Conservation (phyloP, 805 yeast species). For the Candida krabiensis region DNA sequence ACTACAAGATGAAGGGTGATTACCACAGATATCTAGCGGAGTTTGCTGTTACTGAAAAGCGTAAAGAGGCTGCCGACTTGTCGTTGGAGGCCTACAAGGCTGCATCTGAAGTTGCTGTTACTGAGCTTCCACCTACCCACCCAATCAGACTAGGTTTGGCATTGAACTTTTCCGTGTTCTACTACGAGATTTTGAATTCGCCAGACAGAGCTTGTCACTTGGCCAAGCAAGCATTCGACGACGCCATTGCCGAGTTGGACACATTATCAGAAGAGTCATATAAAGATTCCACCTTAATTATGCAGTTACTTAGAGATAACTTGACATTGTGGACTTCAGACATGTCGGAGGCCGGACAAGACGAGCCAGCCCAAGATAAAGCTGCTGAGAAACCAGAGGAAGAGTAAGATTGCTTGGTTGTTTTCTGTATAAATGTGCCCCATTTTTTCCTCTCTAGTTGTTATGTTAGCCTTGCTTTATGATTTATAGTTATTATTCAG, state of each 20-base stretch:
- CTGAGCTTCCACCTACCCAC: slow-evolving; percentile 97
- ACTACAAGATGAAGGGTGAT: slow-evolving; percentile 99
- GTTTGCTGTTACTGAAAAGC: slow-evolving; percentile 87
- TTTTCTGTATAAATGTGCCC: slow-evolving; percentile 25
- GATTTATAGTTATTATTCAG: slow-evolving; percentile 20
- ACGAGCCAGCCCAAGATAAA: slow-evolving; percentile 45
- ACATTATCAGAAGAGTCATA: slow-evolving; percentile 96
- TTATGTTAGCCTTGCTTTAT: slow-evolving; percentile 23
- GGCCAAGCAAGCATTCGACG: slow-evolving; percentile 99
- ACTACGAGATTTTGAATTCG: slow-evolving; percentile 96
- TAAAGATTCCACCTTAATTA: slow-evolving; percentile 96
- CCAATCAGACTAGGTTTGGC: slow-evolving; percentile 98
- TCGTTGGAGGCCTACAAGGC: slow-evolving; percentile 93
- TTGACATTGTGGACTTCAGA: slow-evolving; percentile 97
- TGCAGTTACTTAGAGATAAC: slow-evolving; percentile 98
- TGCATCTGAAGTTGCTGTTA: slow-evolving; percentile 95
- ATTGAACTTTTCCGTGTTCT: slow-evolving; percentile 94
- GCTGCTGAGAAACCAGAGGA: slow-evolving; percentile 31
- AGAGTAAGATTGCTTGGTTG: slow-evolving; percentile 24
- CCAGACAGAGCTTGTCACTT: slow-evolving; percentile 99
- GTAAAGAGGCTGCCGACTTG: slow-evolving; percentile 88
- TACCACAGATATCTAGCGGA: slow-evolving; percentile 99
- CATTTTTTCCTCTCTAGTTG: slow-evolving; percentile 12
- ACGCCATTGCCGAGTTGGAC: slow-evolving; percentile 98
- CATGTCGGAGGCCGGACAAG: slow-evolving; percentile 79